phyloP scores from a whole-genome alignment of 257 asterid species.

The Petunia secreta region DNA sequence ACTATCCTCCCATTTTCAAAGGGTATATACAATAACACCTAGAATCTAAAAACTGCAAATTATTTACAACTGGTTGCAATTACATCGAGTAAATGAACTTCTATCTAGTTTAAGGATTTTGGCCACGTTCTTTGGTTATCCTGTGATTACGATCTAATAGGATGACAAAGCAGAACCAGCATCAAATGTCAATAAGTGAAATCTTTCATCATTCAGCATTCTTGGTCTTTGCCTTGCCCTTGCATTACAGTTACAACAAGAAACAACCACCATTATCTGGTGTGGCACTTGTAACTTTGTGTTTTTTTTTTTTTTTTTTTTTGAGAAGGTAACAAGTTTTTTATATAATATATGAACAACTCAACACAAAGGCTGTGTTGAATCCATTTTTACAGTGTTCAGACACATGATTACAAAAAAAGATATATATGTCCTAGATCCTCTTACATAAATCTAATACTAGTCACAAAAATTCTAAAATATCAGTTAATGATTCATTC shows the following conservation, averaged over 20 bases:
- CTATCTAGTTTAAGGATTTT: background rate
- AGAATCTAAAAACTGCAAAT: background rate
- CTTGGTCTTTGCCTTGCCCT: background rate
- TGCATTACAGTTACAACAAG: background rate
- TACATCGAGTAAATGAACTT: slow-evolving; percentile 7
- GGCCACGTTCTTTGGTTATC: background rate
- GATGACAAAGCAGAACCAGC: slow-evolving; percentile 8
- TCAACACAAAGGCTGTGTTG: too few relatives aligned
- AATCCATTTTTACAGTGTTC: too few relatives aligned
- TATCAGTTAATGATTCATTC: too few relatives aligned
- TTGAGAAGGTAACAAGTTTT: too few relatives aligned
- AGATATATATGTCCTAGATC: too few relatives aligned
- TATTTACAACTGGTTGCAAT: slow-evolving; percentile 13
- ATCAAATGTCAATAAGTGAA: background rate
- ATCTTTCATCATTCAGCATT: slow-evolving; percentile 4
- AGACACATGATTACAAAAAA: too few relatives aligned
- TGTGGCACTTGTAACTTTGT: background rate
- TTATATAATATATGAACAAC: too few relatives aligned
- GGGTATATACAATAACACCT: background rate
- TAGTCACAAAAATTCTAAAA: too few relatives aligned
- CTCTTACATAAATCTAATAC: too few relatives aligned
- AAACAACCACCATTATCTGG: background rate
- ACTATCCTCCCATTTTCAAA: background rate
- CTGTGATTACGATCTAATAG: slow-evolving; percentile 1
- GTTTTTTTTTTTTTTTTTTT: background rate